Evolutionary conservation across 306 rosid genomes (phyloP), one percentile per base, ranked within the genome.

Genomic region (Prunus kanzakura): DNA sequence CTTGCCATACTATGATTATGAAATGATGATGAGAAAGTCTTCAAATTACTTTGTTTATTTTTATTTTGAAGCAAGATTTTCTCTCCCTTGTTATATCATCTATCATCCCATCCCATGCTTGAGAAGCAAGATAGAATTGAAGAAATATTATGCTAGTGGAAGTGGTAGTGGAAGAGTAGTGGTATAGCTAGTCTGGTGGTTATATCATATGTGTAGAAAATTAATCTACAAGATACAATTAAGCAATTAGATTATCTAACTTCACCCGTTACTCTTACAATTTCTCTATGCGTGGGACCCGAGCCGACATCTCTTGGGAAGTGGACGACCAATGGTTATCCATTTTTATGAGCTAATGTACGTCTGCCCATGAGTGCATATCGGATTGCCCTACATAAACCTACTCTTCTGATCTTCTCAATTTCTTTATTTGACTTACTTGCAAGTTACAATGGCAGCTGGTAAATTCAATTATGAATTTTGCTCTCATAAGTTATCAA

Each of bases 271-370:
- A 27, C 18, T 19, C 32, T 56, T 11, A 50, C 3, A 38, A 78
- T 79, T 64, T 76, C 7, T 55, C 64, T 62, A 29, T 72, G 35
- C 13, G 50, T 43, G 32, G 80, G 82, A 71, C 81, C 81, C 68
- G 71, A 74, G 41, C 41, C 9, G 9, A 1, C 55, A 38, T n/a
- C 15, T n/a, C 27, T 62, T 14, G 25, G 55, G 11, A 22, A 74
- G 38, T 10, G 62, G 9, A 38, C 43, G 43, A 38, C 43, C 43
- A 69, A 23, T 56, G 30, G 6, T 52, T 25, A 60, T 25, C 78
- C 74, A 45, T 10, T 11, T 52, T 22, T 14, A 43, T 18, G 32
- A 8, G 73, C 23, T 60, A 38, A 57, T 67, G 10, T 50, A 1
- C 3, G n/a, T 2, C 4, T 25, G 52, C 47, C 72, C 72, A 80